Conservation (phyloP, 345 rosid genomes). For the Erodium maritimum region DNA sequence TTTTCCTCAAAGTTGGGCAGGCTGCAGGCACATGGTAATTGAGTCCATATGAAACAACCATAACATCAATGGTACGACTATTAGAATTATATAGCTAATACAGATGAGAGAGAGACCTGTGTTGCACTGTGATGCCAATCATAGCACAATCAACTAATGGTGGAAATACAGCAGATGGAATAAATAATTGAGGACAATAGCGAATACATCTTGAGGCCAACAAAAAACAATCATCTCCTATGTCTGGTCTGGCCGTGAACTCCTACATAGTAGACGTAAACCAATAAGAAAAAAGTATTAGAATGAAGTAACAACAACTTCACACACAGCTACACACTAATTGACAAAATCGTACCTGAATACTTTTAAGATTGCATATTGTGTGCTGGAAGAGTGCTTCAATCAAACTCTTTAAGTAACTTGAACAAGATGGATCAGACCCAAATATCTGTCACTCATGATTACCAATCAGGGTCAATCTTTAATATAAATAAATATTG, state of each 20-base stretch:
- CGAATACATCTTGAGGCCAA: constrained; percentile 96
- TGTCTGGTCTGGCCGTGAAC: constrained; percentile 83
- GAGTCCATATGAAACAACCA: too few relatives aligned
- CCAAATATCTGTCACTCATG: constrained; percentile 64
- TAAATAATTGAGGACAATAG: constrained; percentile 78
- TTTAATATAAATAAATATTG: too few relatives aligned
- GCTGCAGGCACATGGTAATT: too few relatives aligned
- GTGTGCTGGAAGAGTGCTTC: constrained; percentile 82
- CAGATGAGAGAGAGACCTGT: constrained; percentile 42
- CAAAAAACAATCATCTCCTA: constrained; percentile 92
- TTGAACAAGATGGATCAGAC: constrained; percentile 82
- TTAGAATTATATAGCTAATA: too few relatives aligned
- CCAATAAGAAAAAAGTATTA: too few relatives aligned
- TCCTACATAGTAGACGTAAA: constrained; percentile 42
- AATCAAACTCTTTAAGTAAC: constrained; percentile 73
- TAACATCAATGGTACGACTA: too few relatives aligned
- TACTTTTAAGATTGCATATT: constrained; percentile 65
- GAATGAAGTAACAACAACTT: too few relatives aligned
- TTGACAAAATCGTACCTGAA: constrained; percentile 43
- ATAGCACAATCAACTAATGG: constrained; percentile 69
- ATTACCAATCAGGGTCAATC: too few relatives aligned
- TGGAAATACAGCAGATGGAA: constrained; percentile 72
- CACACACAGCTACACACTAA: neutral
- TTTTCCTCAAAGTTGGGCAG: too few relatives aligned
- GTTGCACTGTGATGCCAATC: constrained; percentile 87